Conservation (phyloP, 345 rosid genomes). For the Eucalyptus tenuipes region DNA sequence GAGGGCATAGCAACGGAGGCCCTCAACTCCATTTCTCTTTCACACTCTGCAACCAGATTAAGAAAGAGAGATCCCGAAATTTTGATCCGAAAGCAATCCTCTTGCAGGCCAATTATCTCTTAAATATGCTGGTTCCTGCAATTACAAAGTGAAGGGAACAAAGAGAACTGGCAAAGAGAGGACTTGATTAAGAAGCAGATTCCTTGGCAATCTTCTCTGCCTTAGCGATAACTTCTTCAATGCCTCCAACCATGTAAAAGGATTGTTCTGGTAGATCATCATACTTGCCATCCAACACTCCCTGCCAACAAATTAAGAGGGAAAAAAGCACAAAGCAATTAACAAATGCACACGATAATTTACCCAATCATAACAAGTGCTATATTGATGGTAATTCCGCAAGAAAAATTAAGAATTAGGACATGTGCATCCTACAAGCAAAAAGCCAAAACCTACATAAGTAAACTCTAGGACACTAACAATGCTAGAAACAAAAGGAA, state of each 20-base stretch:
- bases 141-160: background rate
- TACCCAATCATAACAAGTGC: background rate
- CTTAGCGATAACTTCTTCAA: slow-evolving; percentile 77
- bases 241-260: slow-evolving; percentile 84
- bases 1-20: background rate
- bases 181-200: slow-evolving; percentile 19
- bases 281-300: slow-evolving; percentile 76
- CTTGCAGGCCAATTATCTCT: background rate
- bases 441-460: background rate
- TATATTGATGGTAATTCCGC: background rate
- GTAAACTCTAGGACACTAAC: background rate
- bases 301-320: slow-evolving; percentile 15
- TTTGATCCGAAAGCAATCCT: background rate
- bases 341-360: background rate
- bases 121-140: background rate
- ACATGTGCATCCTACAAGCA: background rate
- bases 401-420: background rate
- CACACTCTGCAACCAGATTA: background rate
- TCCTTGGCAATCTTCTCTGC: slow-evolving; percentile 82
- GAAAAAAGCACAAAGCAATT: background rate
- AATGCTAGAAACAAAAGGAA: background rate
- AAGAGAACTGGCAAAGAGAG: background rate
- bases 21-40: background rate
- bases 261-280: slow-evolving; percentile 82
- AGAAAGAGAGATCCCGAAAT: background rate